Evolutionary conservation across 2,329 filamentous ascomycete genomes (phyloP).

Genomic region (Didymella keratinophila): DNA sequence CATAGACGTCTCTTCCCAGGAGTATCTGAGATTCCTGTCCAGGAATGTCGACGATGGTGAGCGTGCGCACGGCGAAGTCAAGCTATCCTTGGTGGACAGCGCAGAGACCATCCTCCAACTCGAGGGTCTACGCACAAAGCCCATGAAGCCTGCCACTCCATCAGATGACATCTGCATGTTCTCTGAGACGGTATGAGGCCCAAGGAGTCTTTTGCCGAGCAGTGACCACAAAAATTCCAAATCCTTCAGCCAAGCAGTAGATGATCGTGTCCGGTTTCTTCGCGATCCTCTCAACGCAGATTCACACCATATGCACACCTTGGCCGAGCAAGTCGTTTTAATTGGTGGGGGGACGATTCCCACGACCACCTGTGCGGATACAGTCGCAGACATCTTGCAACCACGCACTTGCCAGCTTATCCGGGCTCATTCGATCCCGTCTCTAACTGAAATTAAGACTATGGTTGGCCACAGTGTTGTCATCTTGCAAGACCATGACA

Average conservation of each 20-base stretch:
- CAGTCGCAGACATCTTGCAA: not conserved
- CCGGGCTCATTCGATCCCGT: not conserved
- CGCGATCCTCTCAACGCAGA: not conserved
- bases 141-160: constrained; percentile 4
- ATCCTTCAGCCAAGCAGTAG: constrained; percentile 6
- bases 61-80: constrained; percentile 1
- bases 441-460: not conserved
- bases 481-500: constrained; percentile 9
- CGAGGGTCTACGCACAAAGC: constrained; percentile 15
- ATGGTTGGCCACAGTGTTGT: not conserved
- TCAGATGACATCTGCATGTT: constrained; percentile 17
- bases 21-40: constrained; percentile 2
- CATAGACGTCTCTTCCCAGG: constrained; percentile 12
- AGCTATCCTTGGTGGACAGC: not conserved
- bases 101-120: constrained; percentile 6
- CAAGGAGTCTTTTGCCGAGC: not conserved
- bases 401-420: not conserved
- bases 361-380: not conserved
- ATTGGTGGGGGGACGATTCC: constrained; percentile 1
- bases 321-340: not conserved
- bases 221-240: not conserved
- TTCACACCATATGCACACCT: no score
- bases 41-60: not conserved
- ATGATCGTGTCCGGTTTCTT: constrained; percentile 11
- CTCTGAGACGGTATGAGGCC: constrained; percentile 22